Base-by-base conservation (phyloP, 2,329 filamentous ascomycete species). In the Rutstroemia sp. region DNA sequence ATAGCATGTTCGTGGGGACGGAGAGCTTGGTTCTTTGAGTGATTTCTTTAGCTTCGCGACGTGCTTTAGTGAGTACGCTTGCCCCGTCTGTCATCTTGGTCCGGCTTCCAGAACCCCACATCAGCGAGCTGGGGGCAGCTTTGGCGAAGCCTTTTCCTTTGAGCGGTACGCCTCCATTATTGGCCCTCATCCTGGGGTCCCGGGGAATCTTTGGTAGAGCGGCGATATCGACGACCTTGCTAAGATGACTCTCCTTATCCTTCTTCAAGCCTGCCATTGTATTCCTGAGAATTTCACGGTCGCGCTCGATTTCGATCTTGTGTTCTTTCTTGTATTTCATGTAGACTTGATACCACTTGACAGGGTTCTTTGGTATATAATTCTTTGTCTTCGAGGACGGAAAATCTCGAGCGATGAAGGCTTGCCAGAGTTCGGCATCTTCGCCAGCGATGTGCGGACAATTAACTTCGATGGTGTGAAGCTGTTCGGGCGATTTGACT, bases 281-380 rank as follows among this genome's bases (percentile, higher is more conserved):
- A 64, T 76, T 79, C 56, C 62, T 54, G 5, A 90, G 74, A 53
- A 75, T 76, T 58, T 77, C 78, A 57, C 82, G 78, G 62, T 86
- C 84, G 21, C 75, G 74, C 4, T 76, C 75, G 7, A 86, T 76
- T 52, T 81, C 76, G 52, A 77, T 73, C 37, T 81, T 74, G 39
- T 83, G 79, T 60, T 85, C 76, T 44, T 75, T 75, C 61, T 81
- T 78, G 67, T 92, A 85, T 61, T 83, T 82, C 61, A 79, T 75
- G 73, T 95, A 96, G 14, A 95, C 78, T 55, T 86, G 83, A 68
- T 86, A 83, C 91, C 91, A 96, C 58, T 83, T 83, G 38, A 76
- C 75, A 0, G 86, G 82, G 60, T 89, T 79, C 55, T 78, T 77
- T 0, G 88, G 88, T 23, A 82, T 75, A 63, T 85, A 81, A 25